Conservation (phyloP, 2,329 filamentous ascomycete genomes). For the Septoria linicola region DNA sequence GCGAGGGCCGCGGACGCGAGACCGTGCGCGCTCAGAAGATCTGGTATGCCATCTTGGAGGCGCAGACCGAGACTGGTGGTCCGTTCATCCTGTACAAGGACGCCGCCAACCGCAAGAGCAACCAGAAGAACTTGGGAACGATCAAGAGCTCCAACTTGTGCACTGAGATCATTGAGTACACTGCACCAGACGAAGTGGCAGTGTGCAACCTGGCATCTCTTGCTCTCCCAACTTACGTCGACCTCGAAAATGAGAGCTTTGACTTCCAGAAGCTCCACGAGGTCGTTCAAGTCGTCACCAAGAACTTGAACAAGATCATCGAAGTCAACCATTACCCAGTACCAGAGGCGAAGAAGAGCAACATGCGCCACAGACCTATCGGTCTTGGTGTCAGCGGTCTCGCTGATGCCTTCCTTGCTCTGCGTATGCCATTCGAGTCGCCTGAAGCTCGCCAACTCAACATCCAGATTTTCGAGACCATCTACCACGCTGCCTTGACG, state of each 20-base stretch:
- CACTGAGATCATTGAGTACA: constrained; percentile 98
- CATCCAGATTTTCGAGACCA: constrained; percentile 98
- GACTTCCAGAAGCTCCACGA: constrained; percentile 98
- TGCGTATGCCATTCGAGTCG: constrained; percentile 96
- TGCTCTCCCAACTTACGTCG: constrained; percentile 85
- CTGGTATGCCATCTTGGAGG: constrained; percentile 97
- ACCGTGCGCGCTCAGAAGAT: constrained; percentile 98
- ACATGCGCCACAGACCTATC: constrained; percentile 94
- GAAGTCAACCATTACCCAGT: constrained; percentile 99
- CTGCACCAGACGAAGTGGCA: constrained; percentile 92
- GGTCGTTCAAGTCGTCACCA: constrained; percentile 85
- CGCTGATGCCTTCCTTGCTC: constrained; percentile 94
- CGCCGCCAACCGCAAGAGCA: constrained; percentile 96
- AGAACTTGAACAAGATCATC: constrained; percentile 97
- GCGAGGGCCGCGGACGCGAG: constrained; percentile 79
- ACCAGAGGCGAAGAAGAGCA: constrained; percentile 87
- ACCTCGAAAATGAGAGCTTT: constrained; percentile 79
- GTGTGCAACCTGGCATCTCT: constrained; percentile 97
- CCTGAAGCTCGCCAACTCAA: constrained; percentile 91
- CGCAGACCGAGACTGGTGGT: constrained; percentile 97
- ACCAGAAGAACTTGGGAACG: constrained; percentile 99
- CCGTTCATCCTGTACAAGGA: constrained; percentile 99
- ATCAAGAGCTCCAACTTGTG: constrained; percentile 98
- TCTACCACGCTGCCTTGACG: constrained; percentile 93
- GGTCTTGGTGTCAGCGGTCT: constrained; percentile 97